Base-by-base conservation (phyloP, 495 filamentous ascomycete species). In the Aspergillus campestris region DNA sequence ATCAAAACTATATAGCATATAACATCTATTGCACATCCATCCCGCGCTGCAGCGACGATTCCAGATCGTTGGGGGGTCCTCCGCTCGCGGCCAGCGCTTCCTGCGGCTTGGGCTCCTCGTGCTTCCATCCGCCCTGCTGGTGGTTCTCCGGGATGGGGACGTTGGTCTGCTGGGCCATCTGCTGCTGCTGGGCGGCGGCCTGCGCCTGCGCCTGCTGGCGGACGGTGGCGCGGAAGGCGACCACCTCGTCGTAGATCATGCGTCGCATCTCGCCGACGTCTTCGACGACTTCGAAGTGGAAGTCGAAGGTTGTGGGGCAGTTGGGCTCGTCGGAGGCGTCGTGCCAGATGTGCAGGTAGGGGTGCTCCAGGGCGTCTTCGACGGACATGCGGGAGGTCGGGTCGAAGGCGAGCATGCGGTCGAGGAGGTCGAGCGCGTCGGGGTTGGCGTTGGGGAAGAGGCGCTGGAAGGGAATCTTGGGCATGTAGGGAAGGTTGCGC, bases 281-380 rank as follows among this genome's bases (percentile, higher is more conserved):
- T 15, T 98, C 91, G 13, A 95, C 81, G 31, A 94, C 82, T 61
- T 98, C 92, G 57, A 98, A 98, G 66, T 88, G 85, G 73, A 98
- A 98, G 73, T 97, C 89, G 70, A 98, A 98, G 31, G 90, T 87
- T 6, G 81, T 83, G 0, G 89, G 89, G 70, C 91, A 96, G 47
- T 80, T 76, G 3, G 94, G 92, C 74, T 98, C 92, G 65, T 97
- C 94, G 9, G 83, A 86, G 14, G 89, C 89, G 54, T 98, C 92
- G 68, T 98, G 92, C 92, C 92, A 98, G 74, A 97, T 96, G 56
- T 87, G 75, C 49, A 98, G 76, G 71, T 98, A 98, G 7, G 84
- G 86, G 70, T 98, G 92, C 70, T 96, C 89, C 40, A 98, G 77
- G 8, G 92, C 92, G 56, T 86, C 78, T 64, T 97, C 92, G 48